Conservation (phyloP, 176 grass and related monocot species). For the Eleusine indica region DNA sequence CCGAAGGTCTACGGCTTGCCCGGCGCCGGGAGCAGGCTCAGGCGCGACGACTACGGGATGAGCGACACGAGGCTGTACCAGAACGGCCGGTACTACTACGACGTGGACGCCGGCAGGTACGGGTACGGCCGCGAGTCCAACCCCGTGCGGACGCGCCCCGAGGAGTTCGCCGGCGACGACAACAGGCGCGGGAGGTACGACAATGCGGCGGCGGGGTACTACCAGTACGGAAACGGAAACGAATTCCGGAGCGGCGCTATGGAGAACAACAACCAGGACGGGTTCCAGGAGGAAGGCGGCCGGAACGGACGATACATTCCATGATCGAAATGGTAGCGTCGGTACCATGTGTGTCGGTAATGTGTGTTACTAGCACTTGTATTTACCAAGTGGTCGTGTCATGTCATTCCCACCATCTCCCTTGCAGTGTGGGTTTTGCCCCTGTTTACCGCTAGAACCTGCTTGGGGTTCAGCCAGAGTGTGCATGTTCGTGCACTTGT, state of each 20-base stretch:
- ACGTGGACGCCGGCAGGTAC: slow-evolving; percentile 52
- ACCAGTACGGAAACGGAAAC: background rate
- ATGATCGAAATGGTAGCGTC: background rate
- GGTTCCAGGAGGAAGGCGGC: background rate
- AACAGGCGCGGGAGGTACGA: background rate
- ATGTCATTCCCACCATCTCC: background rate
- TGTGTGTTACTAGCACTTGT: background rate
- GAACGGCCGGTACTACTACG: slow-evolving; percentile 61
- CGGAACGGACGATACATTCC: slow-evolving; percentile 38
- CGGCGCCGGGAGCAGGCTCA: background rate
- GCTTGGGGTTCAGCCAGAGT: background rate
- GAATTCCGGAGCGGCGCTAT: background rate
- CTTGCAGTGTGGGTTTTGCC: background rate
- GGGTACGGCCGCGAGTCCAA: slow-evolving; percentile 56
- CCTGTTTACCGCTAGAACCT: background rate
- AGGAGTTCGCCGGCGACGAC: slow-evolving; percentile 6
- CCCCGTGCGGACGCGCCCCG: slow-evolving; percentile 33
- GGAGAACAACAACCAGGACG: background rate
- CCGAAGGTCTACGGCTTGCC: background rate
- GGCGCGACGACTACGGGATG: slow-evolving; percentile 46
- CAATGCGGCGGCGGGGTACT: background rate
- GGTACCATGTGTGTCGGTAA: background rate
- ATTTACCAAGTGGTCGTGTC: background rate
- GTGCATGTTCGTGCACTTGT: too few species aligned
- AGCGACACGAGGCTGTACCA: slow-evolving; percentile 62